Evolutionary conservation across 2,329 filamentous ascomycete species (phyloP).

Genomic region (Alternaria gansuensis): DNA sequence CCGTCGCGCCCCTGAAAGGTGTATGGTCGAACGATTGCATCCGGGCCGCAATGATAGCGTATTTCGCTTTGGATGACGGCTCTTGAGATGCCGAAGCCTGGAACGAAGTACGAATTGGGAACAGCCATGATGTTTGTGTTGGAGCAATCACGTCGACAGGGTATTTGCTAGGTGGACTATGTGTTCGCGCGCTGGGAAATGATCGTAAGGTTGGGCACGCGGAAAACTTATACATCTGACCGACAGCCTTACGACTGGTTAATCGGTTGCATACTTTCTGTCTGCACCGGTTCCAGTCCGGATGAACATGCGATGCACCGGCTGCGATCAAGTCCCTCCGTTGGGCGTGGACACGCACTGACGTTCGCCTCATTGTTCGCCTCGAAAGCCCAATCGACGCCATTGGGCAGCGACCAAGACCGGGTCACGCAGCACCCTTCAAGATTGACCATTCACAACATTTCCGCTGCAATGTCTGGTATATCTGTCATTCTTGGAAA

Average conservation of each 20-base stretch:
- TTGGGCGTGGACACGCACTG: slow-evolving; percentile 40
- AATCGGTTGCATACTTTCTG: slow-evolving; percentile 18
- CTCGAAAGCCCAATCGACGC: slow-evolving; percentile 38
- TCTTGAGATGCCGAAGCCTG: slow-evolving; percentile 55
- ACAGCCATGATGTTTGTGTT: slow-evolving; percentile 34
- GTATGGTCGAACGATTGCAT: slow-evolving; percentile 55
- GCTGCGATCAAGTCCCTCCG: slow-evolving; percentile 21
- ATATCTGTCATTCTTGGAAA: slow-evolving; percentile 17
- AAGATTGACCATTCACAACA: slow-evolving; percentile 18
- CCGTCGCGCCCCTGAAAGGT: slow-evolving; percentile 57
- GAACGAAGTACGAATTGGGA: slow-evolving; percentile 55
- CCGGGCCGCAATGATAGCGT: slow-evolving; percentile 55
- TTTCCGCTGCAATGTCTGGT: slow-evolving; percentile 12
- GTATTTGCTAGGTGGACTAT: slow-evolving; percentile 24
- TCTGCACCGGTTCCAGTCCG: slow-evolving; percentile 24
- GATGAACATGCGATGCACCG: slow-evolving; percentile 19
- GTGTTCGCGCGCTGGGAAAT: slow-evolving; percentile 22
- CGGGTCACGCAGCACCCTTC: slow-evolving; percentile 27
- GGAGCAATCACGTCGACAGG: slow-evolving; percentile 10
- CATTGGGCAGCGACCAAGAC: slow-evolving; percentile 39
- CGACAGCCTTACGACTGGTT: slow-evolving; percentile 13
- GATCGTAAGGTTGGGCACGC: slow-evolving; percentile 31
- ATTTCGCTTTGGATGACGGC: slow-evolving; percentile 57
- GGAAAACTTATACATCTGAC: slow-evolving; percentile 35
- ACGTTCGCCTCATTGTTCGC: slow-evolving; percentile 44